Evolutionary conservation across 2,329 filamentous ascomycete genomes (phyloP).

Genomic region (Sphaerulina vaccinii): DNA sequence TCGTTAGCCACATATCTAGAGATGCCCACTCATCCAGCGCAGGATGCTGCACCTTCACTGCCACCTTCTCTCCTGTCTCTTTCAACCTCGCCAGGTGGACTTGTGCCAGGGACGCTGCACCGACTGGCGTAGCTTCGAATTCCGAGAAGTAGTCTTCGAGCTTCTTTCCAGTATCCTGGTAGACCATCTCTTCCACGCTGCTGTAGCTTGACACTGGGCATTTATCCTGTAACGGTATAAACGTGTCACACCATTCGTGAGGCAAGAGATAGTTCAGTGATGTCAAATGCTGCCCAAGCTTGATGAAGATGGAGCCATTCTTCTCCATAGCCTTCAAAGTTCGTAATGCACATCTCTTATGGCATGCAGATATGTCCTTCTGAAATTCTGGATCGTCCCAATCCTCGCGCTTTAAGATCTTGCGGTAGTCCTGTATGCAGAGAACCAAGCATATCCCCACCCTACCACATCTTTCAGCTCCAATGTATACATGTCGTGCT

Average conservation of each 20-base stretch:
- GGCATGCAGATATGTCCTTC: constrained; percentile 75
- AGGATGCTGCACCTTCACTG: constrained; percentile 96
- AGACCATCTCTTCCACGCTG: constrained; percentile 84
- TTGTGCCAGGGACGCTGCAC: constrained; percentile 89
- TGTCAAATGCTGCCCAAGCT: constrained; percentile 92
- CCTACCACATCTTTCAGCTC: constrained; percentile 72
- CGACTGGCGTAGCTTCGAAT: constrained; percentile 78
- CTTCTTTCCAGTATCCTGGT: constrained; percentile 73
- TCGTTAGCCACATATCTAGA: constrained; percentile 80
- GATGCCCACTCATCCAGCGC: constrained; percentile 84
- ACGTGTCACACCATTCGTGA: constrained; percentile 89
- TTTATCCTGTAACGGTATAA: constrained; percentile 92
- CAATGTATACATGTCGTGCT: constrained; percentile 72
- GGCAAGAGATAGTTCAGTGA: constrained; percentile 94
- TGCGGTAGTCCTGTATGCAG: constrained; percentile 86
- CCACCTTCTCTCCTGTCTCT: constrained; percentile 79
- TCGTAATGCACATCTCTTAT: constrained; percentile 86
- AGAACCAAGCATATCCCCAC: constrained; percentile 73
- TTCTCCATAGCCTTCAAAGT: constrained; percentile 85
- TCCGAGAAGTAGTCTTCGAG: constrained; percentile 82
- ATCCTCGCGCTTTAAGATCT: constrained; percentile 68
- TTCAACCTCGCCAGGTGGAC: constrained; percentile 85
- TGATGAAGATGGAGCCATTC: constrained; percentile 98
- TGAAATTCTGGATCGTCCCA: constrained; percentile 62
- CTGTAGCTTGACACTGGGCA: constrained; percentile 89